phyloP scores from a whole-genome alignment of 352 stramenopile species.

The Globisporangium viniferum region DNA sequence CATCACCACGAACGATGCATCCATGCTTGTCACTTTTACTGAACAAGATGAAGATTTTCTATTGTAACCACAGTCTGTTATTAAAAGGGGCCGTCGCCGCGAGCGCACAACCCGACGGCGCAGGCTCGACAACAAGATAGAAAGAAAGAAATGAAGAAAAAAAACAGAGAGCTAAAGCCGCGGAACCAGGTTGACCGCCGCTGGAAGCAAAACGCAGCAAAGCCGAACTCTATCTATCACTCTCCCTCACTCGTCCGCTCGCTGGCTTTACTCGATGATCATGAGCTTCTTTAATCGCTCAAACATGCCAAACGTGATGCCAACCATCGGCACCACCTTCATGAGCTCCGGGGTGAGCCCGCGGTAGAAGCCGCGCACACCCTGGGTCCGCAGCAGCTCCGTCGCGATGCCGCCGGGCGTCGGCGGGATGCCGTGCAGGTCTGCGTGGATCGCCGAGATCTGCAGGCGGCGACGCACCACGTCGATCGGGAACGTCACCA shows the following conservation, averaged over 20 bases:
- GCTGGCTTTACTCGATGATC: constrained; percentile 53
- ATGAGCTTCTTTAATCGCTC: constrained; percentile 93
- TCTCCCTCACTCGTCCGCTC: not conserved
- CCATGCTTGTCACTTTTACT: not conserved
- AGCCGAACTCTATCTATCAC: not conserved
- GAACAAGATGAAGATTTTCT: constrained; percentile 13
- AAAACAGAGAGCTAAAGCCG: not conserved
- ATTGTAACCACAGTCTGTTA: constrained; percentile 8
- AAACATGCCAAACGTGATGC: constrained; percentile 95
- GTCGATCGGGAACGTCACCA: constrained; percentile 95
- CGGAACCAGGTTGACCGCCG: not conserved
- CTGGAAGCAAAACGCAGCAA: constrained; percentile 6
- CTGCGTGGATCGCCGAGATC: constrained; percentile 88
- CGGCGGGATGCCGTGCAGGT: constrained; percentile 60
- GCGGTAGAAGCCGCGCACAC: constrained; percentile 81
- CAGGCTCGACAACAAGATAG: not conserved
- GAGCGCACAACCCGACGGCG: not conserved
- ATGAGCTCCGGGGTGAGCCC: constrained; percentile 93
- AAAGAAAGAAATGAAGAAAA: not conserved
- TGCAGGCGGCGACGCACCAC: constrained; percentile 93
- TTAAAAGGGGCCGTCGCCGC: not conserved
- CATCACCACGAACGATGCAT: not conserved
- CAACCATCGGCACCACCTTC: constrained; percentile 97
- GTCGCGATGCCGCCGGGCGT: constrained; percentile 71
- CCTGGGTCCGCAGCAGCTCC: constrained; percentile 69